Conservation (phyloP, 768 basidiomycete genomes). For the Termitomyces sp. region DNA sequence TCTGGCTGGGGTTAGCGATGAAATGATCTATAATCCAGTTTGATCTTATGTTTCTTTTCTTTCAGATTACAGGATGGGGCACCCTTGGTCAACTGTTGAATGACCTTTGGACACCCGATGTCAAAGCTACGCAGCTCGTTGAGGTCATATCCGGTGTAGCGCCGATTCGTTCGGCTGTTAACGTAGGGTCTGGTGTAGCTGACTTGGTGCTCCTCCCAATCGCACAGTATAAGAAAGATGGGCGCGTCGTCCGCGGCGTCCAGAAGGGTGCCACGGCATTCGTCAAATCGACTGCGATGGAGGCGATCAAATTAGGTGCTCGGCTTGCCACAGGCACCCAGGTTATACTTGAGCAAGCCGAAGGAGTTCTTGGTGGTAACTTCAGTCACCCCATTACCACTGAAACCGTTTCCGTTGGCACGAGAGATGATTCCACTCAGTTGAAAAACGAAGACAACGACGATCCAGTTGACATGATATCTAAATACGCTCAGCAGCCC, state of each 20-base stretch:
- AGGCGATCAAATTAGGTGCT: conserved; percentile 93
- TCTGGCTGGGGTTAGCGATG: conserved; percentile 71
- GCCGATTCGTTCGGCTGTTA: conserved; percentile 94
- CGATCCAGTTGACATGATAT: conserved; percentile 58
- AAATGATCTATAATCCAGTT: background rate
- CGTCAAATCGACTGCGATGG: conserved; percentile 89
- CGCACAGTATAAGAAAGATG: conserved; percentile 96
- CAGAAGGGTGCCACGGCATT: conserved; percentile 94
- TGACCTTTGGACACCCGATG: conserved; percentile 98
- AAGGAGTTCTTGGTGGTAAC: conserved; percentile 80
- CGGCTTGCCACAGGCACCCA: conserved; percentile 95
- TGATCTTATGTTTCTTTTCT: conserved; percentile 1
- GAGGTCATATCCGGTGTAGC: conserved; percentile 96
- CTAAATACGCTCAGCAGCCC: conserved; percentile 92
- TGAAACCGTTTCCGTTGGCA: conserved; percentile 53
- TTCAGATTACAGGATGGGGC: conserved; percentile 88
- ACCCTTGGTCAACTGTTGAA: conserved; percentile 88
- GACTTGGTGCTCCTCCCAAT: conserved; percentile 95
- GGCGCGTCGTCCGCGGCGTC: conserved; percentile 84
- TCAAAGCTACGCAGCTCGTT: conserved; percentile 95
- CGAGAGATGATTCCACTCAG: conserved; percentile 26
- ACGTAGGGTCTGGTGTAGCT: conserved; percentile 95
- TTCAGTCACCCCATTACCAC: conserved; percentile 61
- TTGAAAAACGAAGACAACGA: conserved; percentile 29
- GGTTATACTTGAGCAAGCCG: conserved; percentile 94